phyloP scores from a whole-genome alignment of 2,329 filamentous ascomycete genomes.

The Epichloe bromicola region DNA sequence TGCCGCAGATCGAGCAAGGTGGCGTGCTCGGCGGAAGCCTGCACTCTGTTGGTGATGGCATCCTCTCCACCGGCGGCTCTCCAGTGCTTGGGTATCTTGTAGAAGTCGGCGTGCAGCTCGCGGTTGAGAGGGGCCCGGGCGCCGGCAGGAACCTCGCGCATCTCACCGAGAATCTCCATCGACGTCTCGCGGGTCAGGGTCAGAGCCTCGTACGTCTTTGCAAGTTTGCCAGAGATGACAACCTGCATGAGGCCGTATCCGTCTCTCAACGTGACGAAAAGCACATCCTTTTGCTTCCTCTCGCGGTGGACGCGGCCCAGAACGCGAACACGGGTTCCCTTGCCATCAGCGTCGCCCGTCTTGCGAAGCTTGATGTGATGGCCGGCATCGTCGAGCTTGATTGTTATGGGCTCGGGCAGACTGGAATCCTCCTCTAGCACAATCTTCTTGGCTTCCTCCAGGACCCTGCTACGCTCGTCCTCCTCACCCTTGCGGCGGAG shows the following conservation, averaged over 20 bases:
- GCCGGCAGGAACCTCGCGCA: conserved; percentile 67
- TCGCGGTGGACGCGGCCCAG: conserved; percentile 72
- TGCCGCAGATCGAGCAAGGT: conserved; percentile 68
- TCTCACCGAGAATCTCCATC: conserved; percentile 70
- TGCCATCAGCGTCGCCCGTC: conserved; percentile 29
- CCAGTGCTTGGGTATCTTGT: conserved; percentile 51
- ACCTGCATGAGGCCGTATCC: conserved; percentile 42
- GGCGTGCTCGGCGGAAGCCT: conserved; percentile 41
- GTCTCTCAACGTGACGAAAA: conserved; percentile 77
- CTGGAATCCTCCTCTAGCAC: conserved; percentile 54
- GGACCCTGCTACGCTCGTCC: conserved; percentile 16
- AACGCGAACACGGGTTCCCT: conserved; percentile 65
- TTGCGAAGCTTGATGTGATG: conserved; percentile 19
- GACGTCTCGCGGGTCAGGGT: conserved; percentile 81
- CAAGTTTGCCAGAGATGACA: conserved; percentile 56
- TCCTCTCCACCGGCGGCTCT: conserved; percentile 77
- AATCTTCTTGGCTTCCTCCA: conserved; percentile 69
- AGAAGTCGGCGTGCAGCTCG: conserved; percentile 85
- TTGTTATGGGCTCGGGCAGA: conserved; percentile 64
- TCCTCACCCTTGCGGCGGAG: conserved; percentile 11
- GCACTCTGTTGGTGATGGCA: conserved; percentile 70
- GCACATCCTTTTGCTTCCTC: conserved; percentile 68
- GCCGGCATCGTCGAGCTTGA: conserved; percentile 34
- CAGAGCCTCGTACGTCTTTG: conserved; percentile 83
- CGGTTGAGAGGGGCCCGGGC: conserved; percentile 71